Evolutionary conservation across 2,329 filamentous ascomycete genomes (phyloP).

Genomic region (Colletotrichum euphorbiae): DNA sequence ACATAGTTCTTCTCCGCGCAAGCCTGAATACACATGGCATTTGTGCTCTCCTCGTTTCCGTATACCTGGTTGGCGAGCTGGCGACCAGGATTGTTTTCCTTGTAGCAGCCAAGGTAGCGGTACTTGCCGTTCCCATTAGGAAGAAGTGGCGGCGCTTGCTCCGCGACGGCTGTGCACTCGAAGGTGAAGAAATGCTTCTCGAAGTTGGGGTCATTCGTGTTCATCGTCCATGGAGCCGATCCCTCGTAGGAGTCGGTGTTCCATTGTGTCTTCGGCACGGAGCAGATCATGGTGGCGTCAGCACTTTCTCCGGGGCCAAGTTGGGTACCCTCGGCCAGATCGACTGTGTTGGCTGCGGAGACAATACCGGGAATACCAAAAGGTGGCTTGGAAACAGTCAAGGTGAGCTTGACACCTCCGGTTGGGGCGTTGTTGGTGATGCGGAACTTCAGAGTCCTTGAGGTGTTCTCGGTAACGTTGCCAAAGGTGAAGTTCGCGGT

Average conservation of each 20-base stretch:
- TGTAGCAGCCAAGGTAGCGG: conserved; percentile 66
- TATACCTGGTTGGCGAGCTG: conserved; percentile 60
- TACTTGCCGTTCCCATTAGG: conserved; percentile 59
- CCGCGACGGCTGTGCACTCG: conserved; percentile 61
- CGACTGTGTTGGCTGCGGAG: conserved; percentile 64
- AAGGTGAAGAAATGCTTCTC: conserved; percentile 66
- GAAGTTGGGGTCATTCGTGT: conserved; percentile 64
- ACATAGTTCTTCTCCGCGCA: conserved; percentile 52
- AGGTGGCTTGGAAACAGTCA: conserved; percentile 72
- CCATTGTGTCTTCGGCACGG: conserved; percentile 67
- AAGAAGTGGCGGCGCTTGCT: conserved; percentile 63
- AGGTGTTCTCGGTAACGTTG: conserved; percentile 64
- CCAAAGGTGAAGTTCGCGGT: conserved; percentile 64
- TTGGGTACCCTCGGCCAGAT: conserved; percentile 67
- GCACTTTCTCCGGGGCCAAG: conserved; percentile 62
- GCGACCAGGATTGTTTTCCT: conserved; percentile 66
- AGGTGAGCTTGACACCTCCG: conserved; percentile 59
- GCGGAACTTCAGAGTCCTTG: conserved; percentile 60
- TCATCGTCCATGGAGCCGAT: conserved; percentile 65
- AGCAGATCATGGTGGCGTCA: conserved; percentile 65
- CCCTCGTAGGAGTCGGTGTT: conserved; percentile 64
- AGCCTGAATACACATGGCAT: conserved; percentile 57
- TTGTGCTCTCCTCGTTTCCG: conserved; percentile 55
- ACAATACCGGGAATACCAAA: conserved; percentile 67
- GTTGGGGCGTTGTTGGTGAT: conserved; percentile 62